Conservation (phyloP, 2,329 filamentous ascomycete genomes). For the Paraphoma sp. region DNA sequence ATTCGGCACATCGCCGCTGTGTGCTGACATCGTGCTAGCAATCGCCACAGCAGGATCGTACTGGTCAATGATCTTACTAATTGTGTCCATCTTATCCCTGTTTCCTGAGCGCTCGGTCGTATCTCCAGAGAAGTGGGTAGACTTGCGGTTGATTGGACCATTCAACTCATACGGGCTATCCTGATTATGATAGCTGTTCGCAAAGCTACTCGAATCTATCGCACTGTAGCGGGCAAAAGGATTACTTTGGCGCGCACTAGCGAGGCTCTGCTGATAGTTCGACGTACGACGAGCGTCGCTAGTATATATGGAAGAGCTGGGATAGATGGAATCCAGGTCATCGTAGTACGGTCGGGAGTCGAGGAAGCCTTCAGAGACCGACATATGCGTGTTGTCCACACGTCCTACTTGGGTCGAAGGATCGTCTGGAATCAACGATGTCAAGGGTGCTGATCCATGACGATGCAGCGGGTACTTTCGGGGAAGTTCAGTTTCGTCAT, state of each 20-base stretch:
- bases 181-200: constrained; percentile 16
- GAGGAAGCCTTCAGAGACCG: constrained; percentile 14
- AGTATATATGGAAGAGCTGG: constrained; percentile 42
- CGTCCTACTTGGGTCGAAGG: constrained; percentile 28
- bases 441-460: constrained; percentile 21
- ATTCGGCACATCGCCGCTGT: background rate
- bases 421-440: constrained; percentile 40
- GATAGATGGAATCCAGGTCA: constrained; percentile 36
- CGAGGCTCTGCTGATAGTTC: constrained; percentile 24
- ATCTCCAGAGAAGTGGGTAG: constrained; percentile 18
- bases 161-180: constrained; percentile 22
- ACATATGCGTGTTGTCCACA: constrained; percentile 9
- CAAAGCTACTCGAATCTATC: constrained; percentile 16
- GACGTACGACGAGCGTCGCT: constrained; percentile 27
- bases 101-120: constrained; percentile 16
- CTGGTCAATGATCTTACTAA: constrained; percentile 42
- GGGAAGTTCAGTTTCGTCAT: constrained; percentile 10
- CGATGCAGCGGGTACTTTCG: constrained; percentile 2
- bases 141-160: constrained; percentile 12
- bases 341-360: constrained; percentile 35
- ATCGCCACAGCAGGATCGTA: constrained; percentile 22
- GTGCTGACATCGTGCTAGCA: constrained; percentile 5
- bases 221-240: constrained; percentile 24
- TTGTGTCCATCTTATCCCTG: constrained; percentile 36
- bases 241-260: constrained; percentile 28